Conservation (phyloP, 148 eudicot species). For the Amaranthus cruentus region DNA sequence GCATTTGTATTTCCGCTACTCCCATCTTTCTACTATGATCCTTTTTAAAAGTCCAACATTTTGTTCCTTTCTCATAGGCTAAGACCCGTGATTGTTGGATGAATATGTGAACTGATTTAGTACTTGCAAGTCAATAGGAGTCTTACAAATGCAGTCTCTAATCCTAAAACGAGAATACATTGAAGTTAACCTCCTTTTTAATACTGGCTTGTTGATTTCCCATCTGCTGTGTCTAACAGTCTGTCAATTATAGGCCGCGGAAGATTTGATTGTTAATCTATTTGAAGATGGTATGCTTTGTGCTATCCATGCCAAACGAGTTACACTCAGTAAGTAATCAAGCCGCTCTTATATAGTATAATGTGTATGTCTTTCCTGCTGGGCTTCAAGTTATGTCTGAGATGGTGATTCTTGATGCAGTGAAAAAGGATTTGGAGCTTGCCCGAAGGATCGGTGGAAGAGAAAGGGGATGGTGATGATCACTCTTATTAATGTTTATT, state of each 20-base stretch:
- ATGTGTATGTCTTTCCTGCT: too few relatives aligned
- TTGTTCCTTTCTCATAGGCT: neutral
- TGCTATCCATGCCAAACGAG: conserved; percentile 80
- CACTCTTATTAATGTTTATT: too few relatives aligned
- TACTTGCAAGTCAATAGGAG: neutral
- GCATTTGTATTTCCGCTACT: too few relatives aligned
- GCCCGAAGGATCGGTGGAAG: conserved; percentile 74
- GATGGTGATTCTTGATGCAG: conserved; percentile 27
- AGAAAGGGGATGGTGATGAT: conserved; percentile 49
- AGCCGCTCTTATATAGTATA: too few relatives aligned
- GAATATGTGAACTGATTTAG: neutral
- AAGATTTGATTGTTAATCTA: conserved; percentile 47
- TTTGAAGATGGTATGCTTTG: conserved; percentile 79
- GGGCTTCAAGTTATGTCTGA: too few relatives aligned
- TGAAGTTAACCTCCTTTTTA: neutral
- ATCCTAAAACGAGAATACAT: neutral
- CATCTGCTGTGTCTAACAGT: neutral
- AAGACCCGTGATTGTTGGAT: neutral
- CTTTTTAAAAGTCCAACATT: too few relatives aligned
- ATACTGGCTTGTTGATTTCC: neutral
- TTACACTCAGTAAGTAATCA: conserved; percentile 72
- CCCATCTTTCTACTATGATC: too few relatives aligned
- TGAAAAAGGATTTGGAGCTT: conserved; percentile 69
- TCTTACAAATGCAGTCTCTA: neutral
- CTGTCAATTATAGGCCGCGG: conserved; percentile 60